These are phyloP conservation scores for Phialophora expanda DNA, from an alignment of 2,329 filamentous ascomycete genomes.

Conservation along the genomic window DNA sequence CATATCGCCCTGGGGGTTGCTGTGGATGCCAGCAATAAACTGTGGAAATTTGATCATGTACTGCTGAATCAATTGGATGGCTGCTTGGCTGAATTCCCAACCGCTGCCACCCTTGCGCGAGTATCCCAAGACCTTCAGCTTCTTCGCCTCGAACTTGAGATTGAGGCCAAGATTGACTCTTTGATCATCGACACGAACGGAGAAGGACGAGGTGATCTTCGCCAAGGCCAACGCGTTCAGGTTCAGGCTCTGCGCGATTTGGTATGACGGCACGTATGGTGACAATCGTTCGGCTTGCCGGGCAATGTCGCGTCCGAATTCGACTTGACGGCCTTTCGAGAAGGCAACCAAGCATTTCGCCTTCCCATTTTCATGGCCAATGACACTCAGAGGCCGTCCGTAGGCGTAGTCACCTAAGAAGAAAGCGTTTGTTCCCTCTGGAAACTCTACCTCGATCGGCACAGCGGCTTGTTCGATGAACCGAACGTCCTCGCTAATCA, in stretches of 20 bases:
- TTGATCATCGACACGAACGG: slow-evolving; percentile 78
- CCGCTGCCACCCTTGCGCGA: slow-evolving; percentile 83
- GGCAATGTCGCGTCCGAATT: slow-evolving; percentile 80
- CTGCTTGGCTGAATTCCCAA: slow-evolving; percentile 93
- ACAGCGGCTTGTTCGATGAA: slow-evolving; percentile 90
- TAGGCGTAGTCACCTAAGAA: slow-evolving; percentile 94
- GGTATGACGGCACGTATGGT: slow-evolving; percentile 83
- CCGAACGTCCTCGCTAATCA: slow-evolving; percentile 86
- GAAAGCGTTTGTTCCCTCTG: slow-evolving; percentile 79
- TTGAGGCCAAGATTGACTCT: slow-evolving; percentile 92
- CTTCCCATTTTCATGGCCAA: slow-evolving; percentile 73
- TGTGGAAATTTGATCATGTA: slow-evolving; percentile 96
- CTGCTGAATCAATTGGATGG: slow-evolving; percentile 76
- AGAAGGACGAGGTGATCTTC: slow-evolving; percentile 95
- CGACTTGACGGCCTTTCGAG: slow-evolving; percentile 73
- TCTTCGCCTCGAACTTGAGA: slow-evolving; percentile 94
- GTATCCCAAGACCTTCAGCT: slow-evolving; percentile 94
- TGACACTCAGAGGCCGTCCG: slow-evolving; percentile 84
- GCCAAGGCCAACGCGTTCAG: slow-evolving; percentile 87
- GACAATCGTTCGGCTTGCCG: slow-evolving; percentile 69
- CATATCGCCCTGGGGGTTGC: slow-evolving; percentile 82
- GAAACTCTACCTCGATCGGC: slow-evolving; percentile 90
- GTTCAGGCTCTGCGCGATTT: slow-evolving; percentile 80
- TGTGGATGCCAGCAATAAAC: slow-evolving; percentile 87
- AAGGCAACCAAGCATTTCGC: slow-evolving; percentile 78